phyloP scores from a whole-genome alignment of 352 stramenopile species.

The Phytopythium cucurbitacearum region DNA sequence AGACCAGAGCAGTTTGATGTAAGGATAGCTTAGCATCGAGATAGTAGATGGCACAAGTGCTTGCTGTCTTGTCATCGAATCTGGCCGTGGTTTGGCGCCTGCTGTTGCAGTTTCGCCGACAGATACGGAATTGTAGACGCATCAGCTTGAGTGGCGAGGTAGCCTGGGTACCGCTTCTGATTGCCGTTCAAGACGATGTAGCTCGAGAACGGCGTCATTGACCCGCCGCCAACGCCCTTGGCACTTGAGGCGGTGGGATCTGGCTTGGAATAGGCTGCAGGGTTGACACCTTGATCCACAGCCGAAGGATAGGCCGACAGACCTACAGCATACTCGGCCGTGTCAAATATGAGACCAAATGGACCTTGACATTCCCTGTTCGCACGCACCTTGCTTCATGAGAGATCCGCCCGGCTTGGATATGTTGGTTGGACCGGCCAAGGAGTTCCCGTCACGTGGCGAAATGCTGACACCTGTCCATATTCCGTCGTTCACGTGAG shows the following conservation, averaged over 20 bases:
- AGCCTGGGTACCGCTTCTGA: slow-evolving; percentile 38
- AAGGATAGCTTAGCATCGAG: slow-evolving; percentile 8
- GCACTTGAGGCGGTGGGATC: neutral
- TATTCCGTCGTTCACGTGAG: neutral
- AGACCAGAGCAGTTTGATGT: slow-evolving; percentile 5
- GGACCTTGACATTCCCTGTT: neutral
- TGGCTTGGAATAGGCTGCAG: neutral
- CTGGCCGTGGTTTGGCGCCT: slow-evolving; percentile 1
- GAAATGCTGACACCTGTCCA: neutral
- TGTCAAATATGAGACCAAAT: neutral
- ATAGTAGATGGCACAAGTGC: neutral
- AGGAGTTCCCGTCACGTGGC: too few relatives aligned
- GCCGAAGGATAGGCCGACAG: slow-evolving; percentile 40
- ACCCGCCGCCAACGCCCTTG: neutral
- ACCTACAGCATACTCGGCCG: slow-evolving; percentile 7
- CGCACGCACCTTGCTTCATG: neutral
- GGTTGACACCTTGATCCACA: slow-evolving; percentile 14
- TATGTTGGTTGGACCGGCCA: too few relatives aligned
- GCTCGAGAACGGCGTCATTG: slow-evolving; percentile 21
- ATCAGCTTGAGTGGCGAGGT: slow-evolving; percentile 23
- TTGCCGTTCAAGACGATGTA: slow-evolving; percentile 42
- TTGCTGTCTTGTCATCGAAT: neutral
- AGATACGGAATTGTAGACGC: slow-evolving; percentile 28
- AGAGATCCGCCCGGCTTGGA: neutral
- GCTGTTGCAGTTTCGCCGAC: slow-evolving; percentile 28